Base-by-base conservation (phyloP, 1,284 basidiomycete genomes). In the Rhodotorula sp. region DNA sequence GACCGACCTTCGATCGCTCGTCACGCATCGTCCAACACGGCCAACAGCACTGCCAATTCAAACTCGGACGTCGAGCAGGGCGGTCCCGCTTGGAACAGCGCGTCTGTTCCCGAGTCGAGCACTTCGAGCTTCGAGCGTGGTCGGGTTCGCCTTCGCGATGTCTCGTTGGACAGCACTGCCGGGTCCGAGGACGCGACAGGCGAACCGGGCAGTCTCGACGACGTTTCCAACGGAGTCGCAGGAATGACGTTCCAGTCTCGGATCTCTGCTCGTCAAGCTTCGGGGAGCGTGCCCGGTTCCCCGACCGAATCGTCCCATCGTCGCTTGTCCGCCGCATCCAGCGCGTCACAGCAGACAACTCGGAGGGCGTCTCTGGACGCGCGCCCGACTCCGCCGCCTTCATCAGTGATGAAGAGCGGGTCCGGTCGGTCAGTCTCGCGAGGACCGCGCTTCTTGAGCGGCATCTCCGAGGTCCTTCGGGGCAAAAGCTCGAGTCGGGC, bases 1-100 rank as follows among this genome's bases (percentile, higher is more conserved):
- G 61, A 56, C 57, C 57, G 52, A 54, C 69, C 78, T 14, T 78
- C 79, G 49, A 78, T 79, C n/a, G 80, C 80, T 21, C 66, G 62
- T 8, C 67, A 77, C 18, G 38, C 43, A 5, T 73, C 71, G 0
- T 69, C 64, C 3, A 49, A 47, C 47, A 61, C 66, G 3, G 58
- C 45, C 34, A 56, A 59, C 2, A 69, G 64, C 55, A 14, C 57
- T 34, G 34, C 63, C 48, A 47, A 49, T 16, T 62, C 57, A 43
- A n/a, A n/a, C 31, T 70, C 67, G 8, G 67, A 70, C n/a, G 55
- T 65, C 0, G 60, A 62, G 7, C 47, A 50, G 19, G 7, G 3
- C 3, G 66, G 66, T 8, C 26, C 49, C 1, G 74, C 66, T 1
- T 70, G 68, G 68, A 66, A 60, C 59, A 68, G 69, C 38, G 71